Base-by-base conservation (phyloP, 306 rosid species). In the Glycine latifolia region DNA sequence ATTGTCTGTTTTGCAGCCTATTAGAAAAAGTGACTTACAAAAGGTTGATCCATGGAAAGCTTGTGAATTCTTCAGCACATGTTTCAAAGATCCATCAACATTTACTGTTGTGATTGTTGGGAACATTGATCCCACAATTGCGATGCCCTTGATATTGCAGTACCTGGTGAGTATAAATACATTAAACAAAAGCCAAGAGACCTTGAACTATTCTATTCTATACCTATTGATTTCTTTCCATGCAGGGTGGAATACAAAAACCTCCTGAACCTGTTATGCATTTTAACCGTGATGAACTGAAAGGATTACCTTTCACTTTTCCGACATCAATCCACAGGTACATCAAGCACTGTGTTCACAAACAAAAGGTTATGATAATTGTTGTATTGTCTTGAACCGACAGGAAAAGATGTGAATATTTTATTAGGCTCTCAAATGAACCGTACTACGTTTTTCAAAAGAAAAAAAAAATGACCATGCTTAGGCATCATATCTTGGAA, bases 241-340 rank as follows among this genome's bases (percentile, higher is more conserved):
- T 82, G 86, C 92, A 95, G 97, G 99, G 97, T 16, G 99, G 99
- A 84, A 91, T 95, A 76, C 94, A 93, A 72, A 93, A 88, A 86
- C 97, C 94, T 85, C 84, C 89, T 13, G 86, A 93, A 82, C 93
- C 95, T 52, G 62, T 89, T 67, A 86, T 95, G 89, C 82, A 91
- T 68, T 85, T 86, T 79, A 93, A 85, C 83, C 97, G 97, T 41
- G 97, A 95, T 43, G 97, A 90, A 53, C 94, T 95, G 76, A 88
- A 86, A 76, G 99, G 97, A 70, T 85, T 95, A 82, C 97, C 99
- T 50, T 91, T 95, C 88, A 91, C 92, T 60, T 95, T 90, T 60
- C 97, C 97, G 14, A 83, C 87, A 79, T 81, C 86, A 56, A 84
- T 83, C 76, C 78, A 74, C 82, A 91, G 97, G 99, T 95, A 88